Percentiles rank a stretch among this genome's conserved stretches.
These are phyloP conservation scores for Silene conica DNA, from an alignment of 148 eudicot species.

Conservation along the genomic window DNA sequence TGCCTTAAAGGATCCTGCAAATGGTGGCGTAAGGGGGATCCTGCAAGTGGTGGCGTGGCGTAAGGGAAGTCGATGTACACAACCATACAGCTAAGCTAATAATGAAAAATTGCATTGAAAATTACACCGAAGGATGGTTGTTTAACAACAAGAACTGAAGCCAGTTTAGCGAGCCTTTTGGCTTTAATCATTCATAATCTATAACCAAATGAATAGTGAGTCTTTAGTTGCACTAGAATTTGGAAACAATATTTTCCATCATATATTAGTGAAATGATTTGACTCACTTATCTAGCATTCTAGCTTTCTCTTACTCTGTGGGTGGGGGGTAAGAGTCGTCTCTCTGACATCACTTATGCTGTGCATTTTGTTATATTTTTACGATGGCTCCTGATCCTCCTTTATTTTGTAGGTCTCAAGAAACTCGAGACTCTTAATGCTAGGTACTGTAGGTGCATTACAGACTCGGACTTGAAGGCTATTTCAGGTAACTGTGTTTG, in stretches of 20 bases:
- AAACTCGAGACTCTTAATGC: too few relatives aligned
- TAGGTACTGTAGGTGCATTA: too few relatives aligned
- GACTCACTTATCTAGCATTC: too few relatives aligned
- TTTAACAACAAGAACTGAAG: neutral
- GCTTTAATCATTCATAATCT: neutral
- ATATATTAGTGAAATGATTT: neutral
- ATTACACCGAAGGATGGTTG: neutral
- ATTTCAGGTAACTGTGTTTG: conserved; percentile 28
- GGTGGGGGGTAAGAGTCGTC: too few relatives aligned
- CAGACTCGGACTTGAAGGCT: conserved; percentile 36
- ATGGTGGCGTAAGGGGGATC: too few relatives aligned
- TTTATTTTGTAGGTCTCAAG: too few relatives aligned
- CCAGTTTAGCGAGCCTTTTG: neutral
- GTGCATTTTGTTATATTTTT: too few relatives aligned
- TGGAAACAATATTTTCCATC: neutral
- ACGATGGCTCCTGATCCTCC: too few relatives aligned
- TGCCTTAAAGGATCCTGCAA: neutral
- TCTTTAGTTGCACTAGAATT: neutral
- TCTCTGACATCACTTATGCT: too few relatives aligned
- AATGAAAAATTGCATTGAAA: neutral
- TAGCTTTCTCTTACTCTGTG: too few relatives aligned
- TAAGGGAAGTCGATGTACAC: neutral
- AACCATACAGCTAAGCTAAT: neutral
- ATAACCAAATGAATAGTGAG: neutral
- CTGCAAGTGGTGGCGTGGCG: too few relatives aligned